phyloP scores from a whole-genome alignment of 1,139 yeast genomes.

The Hyphopichia burtonii region DNA sequence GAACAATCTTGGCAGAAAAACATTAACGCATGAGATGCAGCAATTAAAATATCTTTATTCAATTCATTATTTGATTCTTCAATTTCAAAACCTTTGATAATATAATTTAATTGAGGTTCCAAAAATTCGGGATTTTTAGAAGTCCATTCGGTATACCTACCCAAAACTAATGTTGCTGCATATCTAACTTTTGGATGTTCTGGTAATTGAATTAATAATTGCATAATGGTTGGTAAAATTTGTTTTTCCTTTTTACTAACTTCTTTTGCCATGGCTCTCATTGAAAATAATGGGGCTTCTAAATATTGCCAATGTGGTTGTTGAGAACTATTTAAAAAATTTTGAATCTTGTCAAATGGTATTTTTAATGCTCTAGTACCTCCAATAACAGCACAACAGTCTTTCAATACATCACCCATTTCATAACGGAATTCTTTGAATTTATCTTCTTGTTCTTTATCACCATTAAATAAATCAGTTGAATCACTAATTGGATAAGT shows the following conservation, averaged over 20 bases:
- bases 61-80: constrained; percentile 17
- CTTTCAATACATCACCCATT: constrained; percentile 94
- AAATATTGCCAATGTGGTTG: constrained; percentile 72
- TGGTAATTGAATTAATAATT: constrained; percentile 65
- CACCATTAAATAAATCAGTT: constrained; percentile 49
- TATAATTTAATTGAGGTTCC: constrained; percentile 81
- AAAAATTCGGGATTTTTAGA: constrained; percentile 77
- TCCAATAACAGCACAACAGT: constrained; percentile 90
- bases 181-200: constrained; percentile 86
- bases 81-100: constrained; percentile 70
- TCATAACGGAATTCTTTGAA: constrained; percentile 93
- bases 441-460: constrained; percentile 84
- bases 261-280: constrained; percentile 95
- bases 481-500: constrained; percentile 61
- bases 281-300: constrained; percentile 86
- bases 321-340: constrained; percentile 8
- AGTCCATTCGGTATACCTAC: constrained; percentile 96
- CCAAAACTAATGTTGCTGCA: constrained; percentile 89
- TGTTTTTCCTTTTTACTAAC: constrained; percentile 67
- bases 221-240: constrained; percentile 79
- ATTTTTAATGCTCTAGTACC: constrained; percentile 63
- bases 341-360: constrained; percentile 56
- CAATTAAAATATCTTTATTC: constrained; percentile 60
- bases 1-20: constrained; percentile 94
- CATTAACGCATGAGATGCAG: constrained; percentile 93